Evolutionary conservation across 306 rosid genomes (phyloP).

Genomic region (Fragaria vesca): DNA sequence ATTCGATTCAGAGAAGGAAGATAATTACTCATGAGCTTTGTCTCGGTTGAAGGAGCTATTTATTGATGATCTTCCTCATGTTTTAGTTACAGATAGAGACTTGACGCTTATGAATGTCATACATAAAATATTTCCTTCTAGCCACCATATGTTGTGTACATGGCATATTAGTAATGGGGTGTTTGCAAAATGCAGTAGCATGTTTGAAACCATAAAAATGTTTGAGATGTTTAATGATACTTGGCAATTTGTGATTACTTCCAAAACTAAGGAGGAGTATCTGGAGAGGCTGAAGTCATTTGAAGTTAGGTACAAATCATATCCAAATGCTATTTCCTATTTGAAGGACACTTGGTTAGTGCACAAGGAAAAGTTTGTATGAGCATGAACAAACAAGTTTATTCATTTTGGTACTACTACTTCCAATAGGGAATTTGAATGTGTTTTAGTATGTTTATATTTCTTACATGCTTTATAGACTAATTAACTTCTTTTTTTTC

Average conservation of each 20-base stretch:
- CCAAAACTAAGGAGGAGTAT: background rate
- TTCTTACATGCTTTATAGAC: background rate
- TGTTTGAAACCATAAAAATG: background rate
- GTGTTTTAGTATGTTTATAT: background rate
- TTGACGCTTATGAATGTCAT: background rate
- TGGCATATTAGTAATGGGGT: background rate
- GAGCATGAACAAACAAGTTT: background rate
- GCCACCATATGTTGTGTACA: background rate
- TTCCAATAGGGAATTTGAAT: background rate
- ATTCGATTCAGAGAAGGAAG: background rate
- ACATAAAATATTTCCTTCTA: background rate
- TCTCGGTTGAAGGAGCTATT: background rate
- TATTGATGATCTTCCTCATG: background rate
- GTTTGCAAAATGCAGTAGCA: background rate
- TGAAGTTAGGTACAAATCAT: background rate
- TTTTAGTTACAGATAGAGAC: background rate
- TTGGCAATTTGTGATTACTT: background rate
- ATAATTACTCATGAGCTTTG: background rate
- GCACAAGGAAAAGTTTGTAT: background rate
- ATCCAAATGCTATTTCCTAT: background rate
- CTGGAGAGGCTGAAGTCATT: background rate
- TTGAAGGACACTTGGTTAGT: background rate
- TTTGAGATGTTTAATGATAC: background rate
- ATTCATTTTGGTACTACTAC: background rate
- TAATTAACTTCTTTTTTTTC: background rate